Evolutionary conservation across 768 basidiomycete species (phyloP).

Genomic region (Artomyces pyxidatus): DNA sequence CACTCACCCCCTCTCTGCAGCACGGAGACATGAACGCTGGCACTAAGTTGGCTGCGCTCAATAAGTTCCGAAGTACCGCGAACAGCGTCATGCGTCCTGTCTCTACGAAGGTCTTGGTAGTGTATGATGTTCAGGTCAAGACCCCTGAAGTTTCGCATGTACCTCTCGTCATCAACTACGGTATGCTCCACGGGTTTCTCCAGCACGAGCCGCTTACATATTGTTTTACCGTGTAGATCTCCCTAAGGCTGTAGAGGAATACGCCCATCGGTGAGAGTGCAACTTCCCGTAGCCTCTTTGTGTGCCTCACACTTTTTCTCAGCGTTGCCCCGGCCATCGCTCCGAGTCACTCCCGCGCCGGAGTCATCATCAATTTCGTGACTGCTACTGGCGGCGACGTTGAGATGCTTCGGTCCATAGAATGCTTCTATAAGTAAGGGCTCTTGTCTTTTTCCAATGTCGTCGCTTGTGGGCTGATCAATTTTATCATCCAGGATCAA

Average conservation of each 20-base stretch:
- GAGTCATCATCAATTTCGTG: constrained; percentile 93
- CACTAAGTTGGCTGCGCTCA: constrained; percentile 72
- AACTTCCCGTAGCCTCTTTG: constrained; percentile 2
- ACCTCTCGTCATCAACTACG: constrained; percentile 93
- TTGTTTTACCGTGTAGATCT: constrained; percentile 45
- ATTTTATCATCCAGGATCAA: constrained; percentile 34
- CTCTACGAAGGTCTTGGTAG: constrained; percentile 70
- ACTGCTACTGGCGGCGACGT: constrained; percentile 97
- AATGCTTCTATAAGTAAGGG: constrained; percentile 92
- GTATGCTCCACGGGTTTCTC: constrained; percentile 28
- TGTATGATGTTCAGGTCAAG: constrained; percentile 93
- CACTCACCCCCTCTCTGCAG: constrained; percentile 29
- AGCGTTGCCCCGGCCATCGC: constrained; percentile 86
- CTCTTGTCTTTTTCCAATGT: not conserved
- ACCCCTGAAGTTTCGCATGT: constrained; percentile 83
- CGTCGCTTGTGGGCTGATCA: constrained; percentile 1
- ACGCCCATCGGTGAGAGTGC: constrained; percentile 74
- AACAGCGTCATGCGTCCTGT: constrained; percentile 57
- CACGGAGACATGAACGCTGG: constrained; percentile 90
- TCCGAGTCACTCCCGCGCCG: constrained; percentile 77
- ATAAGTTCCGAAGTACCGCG: constrained; percentile 66
- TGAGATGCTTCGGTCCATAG: constrained; percentile 96
- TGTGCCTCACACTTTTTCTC: constrained; percentile 8
- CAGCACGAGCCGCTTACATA: not conserved
- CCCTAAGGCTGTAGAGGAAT: constrained; percentile 94